Conservation (phyloP, 1,139 yeast genomes). For the Taiozyma onychis region DNA sequence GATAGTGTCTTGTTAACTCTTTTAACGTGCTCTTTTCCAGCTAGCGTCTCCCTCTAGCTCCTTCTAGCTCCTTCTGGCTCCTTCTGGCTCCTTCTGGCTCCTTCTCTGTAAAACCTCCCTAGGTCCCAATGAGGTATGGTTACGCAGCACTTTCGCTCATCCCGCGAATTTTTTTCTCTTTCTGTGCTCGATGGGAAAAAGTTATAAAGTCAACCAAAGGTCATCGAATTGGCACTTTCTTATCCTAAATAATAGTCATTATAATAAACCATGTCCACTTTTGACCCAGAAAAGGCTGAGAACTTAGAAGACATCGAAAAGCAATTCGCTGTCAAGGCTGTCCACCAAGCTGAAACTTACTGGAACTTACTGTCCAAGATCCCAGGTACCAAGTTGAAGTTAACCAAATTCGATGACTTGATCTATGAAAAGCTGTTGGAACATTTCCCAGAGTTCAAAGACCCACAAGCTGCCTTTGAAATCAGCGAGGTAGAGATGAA, state of each 20-base stretch:
- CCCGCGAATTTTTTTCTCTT: not conserved
- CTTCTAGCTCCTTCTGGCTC: not conserved
- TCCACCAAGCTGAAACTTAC: conserved; percentile 90
- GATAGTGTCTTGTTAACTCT: no score
- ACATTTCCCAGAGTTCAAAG: conserved; percentile 80
- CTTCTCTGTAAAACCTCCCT: not conserved
- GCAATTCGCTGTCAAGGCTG: conserved; percentile 98
- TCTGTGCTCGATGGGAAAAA: not conserved
- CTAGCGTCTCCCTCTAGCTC: not conserved
- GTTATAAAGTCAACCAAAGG: not conserved
- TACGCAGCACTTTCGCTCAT: not conserved
- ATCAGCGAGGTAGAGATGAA: conserved; percentile 82
- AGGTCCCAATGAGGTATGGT: not conserved
- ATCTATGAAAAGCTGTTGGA: conserved; percentile 63
- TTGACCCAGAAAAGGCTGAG: conserved; percentile 54
- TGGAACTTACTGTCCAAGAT: conserved; percentile 73
- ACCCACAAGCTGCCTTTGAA: conserved; percentile 46
- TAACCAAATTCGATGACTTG: conserved; percentile 80
- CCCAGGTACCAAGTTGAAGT: conserved; percentile 71
- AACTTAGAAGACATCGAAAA: conserved; percentile 74
- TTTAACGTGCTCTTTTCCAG: no score
- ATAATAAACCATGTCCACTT: conserved; percentile 19
- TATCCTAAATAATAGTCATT: not conserved
- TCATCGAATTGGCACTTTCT: not conserved
- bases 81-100: not conserved